phyloP scores from a whole-genome alignment of 768 basidiomycete genomes.

The Kwoniella dejecticola region DNA sequence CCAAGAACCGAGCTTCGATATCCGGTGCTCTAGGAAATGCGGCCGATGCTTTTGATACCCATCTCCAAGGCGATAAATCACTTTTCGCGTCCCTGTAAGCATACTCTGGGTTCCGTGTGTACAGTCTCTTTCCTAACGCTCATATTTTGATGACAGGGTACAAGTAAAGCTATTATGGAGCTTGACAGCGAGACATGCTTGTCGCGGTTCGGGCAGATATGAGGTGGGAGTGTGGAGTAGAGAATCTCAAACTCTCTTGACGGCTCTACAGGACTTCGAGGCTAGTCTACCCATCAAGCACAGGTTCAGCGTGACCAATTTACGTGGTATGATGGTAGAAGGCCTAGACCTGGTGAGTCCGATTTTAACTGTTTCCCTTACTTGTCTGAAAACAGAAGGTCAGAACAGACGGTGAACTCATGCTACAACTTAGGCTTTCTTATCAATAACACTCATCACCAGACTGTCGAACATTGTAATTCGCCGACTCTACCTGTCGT shows the following conservation, averaged over 20 bases:
- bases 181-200: slow-evolving; percentile 24
- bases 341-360: slow-evolving; percentile 19
- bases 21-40: slow-evolving; percentile 14
- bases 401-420: no score
- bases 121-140: no score
- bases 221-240: slow-evolving; percentile 7
- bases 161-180: slow-evolving; percentile 29
- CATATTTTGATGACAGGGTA: no score
- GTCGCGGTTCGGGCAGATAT: slow-evolving; percentile 13
- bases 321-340: slow-evolving; percentile 27
- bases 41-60: neutral
- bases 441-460: slow-evolving; percentile 28
- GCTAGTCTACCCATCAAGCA: slow-evolving; percentile 17
- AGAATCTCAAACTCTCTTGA: slow-evolving; percentile 12
- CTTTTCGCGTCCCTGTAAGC: slow-evolving; percentile 28
- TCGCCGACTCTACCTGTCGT: slow-evolving; percentile 23
- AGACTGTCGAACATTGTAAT: slow-evolving; percentile 25
- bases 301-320: slow-evolving; percentile 20
- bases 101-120: no score
- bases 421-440: slow-evolving; percentile 7
- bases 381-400: neutral
- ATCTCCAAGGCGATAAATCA: slow-evolving; percentile 12
- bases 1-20: slow-evolving; percentile 14
- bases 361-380: neutral
- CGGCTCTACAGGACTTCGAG: slow-evolving; percentile 25